Conservation (phyloP, 1,284 basidiomycete genomes). For the Peniophora sp. region DNA sequence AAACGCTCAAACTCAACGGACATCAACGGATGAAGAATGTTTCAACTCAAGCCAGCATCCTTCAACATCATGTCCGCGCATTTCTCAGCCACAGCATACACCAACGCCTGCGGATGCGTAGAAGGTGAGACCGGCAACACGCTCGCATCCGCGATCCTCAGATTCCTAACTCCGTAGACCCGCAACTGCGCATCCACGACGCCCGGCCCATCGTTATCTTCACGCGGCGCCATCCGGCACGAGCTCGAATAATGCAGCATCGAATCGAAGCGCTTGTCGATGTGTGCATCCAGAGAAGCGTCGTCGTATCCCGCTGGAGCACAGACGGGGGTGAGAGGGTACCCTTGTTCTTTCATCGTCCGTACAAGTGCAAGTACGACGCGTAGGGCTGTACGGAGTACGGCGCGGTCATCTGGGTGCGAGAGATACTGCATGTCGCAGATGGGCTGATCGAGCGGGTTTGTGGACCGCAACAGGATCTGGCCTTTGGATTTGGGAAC, state of each 20-base stretch:
- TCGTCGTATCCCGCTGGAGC: slow-evolving; percentile 7
- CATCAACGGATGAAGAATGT: no score
- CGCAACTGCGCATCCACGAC: slow-evolving; percentile 18
- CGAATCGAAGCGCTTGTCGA: slow-evolving; percentile 3
- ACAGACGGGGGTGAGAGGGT: slow-evolving; percentile 7
- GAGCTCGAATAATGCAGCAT: slow-evolving; percentile 15
- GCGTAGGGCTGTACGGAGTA: slow-evolving; percentile 27
- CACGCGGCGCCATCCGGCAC: slow-evolving; percentile 19
- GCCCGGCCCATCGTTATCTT: slow-evolving; percentile 20
- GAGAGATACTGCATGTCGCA: slow-evolving; percentile 27
- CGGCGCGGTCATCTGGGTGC: slow-evolving; percentile 9
- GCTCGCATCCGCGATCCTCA: slow-evolving; percentile 19
- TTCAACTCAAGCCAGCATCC: no score
- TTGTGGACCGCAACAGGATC: slow-evolving; percentile 15
- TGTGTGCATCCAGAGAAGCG: slow-evolving; percentile 8
- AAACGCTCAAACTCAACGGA: no score
- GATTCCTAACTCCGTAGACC: slow-evolving; percentile 16
- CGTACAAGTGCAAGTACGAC: slow-evolving; percentile 23
- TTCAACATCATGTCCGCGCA: slow-evolving; percentile 17
- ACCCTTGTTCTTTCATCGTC: slow-evolving; percentile 15
- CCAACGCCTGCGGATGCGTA: slow-evolving; percentile 16
- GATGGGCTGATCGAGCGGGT: slow-evolving; percentile 24
- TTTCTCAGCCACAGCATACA: slow-evolving; percentile 19
- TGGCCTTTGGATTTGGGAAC: slow-evolving; percentile 6
- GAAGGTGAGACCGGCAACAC: slow-evolving; percentile 16